These are phyloP conservation scores for Thielaviopsis euricoi DNA, from an alignment of 2,329 filamentous ascomycete genomes.

Conservation along the genomic window DNA sequence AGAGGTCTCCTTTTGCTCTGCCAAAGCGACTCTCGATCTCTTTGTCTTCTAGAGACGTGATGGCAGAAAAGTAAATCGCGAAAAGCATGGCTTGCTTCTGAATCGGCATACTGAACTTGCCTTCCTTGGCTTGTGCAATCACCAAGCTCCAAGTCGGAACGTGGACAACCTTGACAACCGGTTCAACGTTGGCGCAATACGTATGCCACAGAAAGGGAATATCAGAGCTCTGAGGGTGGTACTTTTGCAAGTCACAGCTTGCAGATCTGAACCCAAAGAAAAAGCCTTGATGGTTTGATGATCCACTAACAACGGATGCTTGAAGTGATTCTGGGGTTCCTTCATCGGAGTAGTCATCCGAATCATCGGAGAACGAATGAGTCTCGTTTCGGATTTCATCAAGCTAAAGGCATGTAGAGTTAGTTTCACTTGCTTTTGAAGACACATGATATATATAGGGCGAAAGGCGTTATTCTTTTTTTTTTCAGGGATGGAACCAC, in stretches of 20 bases:
- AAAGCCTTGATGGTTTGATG: constrained; percentile 43
- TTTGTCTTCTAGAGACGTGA: constrained; percentile 42
- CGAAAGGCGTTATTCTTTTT: too few species aligned
- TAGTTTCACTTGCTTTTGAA: neutral
- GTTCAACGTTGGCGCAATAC: constrained; percentile 59
- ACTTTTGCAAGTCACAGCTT: constrained; percentile 45
- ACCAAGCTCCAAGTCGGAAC: constrained; percentile 47
- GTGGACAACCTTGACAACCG: constrained; percentile 55
- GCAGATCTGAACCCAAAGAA: constrained; percentile 56
- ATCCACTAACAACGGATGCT: constrained; percentile 1
- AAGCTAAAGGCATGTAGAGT: constrained; percentile 17
- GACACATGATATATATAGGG: neutral
- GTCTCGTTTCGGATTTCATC: constrained; percentile 28
- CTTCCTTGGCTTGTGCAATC: constrained; percentile 42
- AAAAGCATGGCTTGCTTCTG: constrained; percentile 47
- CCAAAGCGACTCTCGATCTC: constrained; percentile 35
- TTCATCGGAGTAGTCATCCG: constrained; percentile 42
- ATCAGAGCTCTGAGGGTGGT: constrained; percentile 50
- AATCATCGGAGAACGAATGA: constrained; percentile 25
- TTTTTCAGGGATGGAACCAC: too few species aligned
- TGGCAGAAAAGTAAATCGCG: constrained; percentile 40
- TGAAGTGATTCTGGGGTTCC: constrained; percentile 25
- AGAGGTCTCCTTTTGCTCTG: constrained; percentile 26
- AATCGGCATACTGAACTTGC: constrained; percentile 39
- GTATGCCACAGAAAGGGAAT: constrained; percentile 53